phyloP scores from a whole-genome alignment of 2,329 filamentous ascomycete species.

The Trichoderma sp. region DNA sequence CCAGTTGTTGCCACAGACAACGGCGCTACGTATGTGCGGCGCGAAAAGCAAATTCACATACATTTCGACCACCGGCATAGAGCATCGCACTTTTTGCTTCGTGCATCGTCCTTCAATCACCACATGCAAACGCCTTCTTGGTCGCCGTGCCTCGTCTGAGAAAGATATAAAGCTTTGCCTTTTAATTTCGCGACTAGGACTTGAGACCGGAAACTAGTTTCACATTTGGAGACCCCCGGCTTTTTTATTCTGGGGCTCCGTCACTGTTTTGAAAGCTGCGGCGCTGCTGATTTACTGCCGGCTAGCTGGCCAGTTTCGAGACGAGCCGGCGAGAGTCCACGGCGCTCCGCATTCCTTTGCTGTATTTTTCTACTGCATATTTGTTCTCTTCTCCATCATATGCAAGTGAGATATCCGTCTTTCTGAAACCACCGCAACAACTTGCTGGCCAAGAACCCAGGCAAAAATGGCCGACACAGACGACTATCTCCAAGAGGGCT shows the following conservation, averaged over 20 bases:
- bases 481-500: conserved; percentile 83
- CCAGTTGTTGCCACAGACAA: conserved; percentile 44
- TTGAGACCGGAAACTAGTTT: conserved; percentile 20
- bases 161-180: conserved; percentile 5
- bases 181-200: conserved; percentile 8
- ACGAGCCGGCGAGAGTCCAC: conserved; percentile 1
- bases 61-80: conserved; percentile 12
- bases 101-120: conserved; percentile 5
- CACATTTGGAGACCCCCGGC: conserved; percentile 9
- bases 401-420: background rate
- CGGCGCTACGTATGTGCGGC: conserved; percentile 39
- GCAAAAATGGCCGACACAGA: conserved; percentile 64
- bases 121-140: conserved; percentile 14
- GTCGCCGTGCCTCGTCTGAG: background rate
- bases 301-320: conserved; percentile 23
- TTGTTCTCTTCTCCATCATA: background rate
- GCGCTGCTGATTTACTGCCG: conserved; percentile 11
- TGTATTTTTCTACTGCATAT: background rate
- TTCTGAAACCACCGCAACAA: background rate
- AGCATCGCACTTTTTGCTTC: background rate
- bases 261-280: conserved; percentile 18
- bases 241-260: conserved; percentile 7
- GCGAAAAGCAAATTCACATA: conserved; percentile 30
- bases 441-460: background rate
- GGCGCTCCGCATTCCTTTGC: conserved; percentile 14